Evolutionary conservation across 2,329 filamentous ascomycete species (phyloP).

Genomic region (Penicillium psychrosexuale): DNA sequence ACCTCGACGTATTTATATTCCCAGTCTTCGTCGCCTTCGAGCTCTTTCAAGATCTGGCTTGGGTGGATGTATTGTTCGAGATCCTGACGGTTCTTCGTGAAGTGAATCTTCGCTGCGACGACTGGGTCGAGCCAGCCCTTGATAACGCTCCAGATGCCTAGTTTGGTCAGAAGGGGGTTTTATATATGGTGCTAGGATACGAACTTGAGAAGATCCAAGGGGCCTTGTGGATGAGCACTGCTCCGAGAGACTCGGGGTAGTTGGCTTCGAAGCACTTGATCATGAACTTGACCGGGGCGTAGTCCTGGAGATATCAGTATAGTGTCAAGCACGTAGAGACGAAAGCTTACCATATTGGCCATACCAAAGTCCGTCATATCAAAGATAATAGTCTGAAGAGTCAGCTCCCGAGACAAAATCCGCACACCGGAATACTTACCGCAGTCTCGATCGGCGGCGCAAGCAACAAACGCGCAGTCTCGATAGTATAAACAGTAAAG

Average conservation of each 20-base stretch:
- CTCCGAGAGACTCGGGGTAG: slow-evolving; percentile 88
- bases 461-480: slow-evolving; percentile 84
- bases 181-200: slow-evolving; percentile 21
- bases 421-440: slow-evolving; percentile 53
- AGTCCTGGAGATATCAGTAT: slow-evolving; percentile 60
- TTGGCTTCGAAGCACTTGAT: slow-evolving; percentile 99
- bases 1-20: slow-evolving; percentile 80
- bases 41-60: slow-evolving; percentile 71
- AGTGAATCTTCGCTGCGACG: slow-evolving; percentile 89
- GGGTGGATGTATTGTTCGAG: slow-evolving; percentile 71
- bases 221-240: slow-evolving; percentile 89
- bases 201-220: slow-evolving; percentile 93
- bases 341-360: slow-evolving; percentile 77
- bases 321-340: not conserved
- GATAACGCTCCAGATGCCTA: slow-evolving; percentile 94
- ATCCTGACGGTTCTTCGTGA: slow-evolving; percentile 78
- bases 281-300: slow-evolving; percentile 96
- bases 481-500: slow-evolving; percentile 91
- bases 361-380: slow-evolving; percentile 93
- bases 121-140: slow-evolving; percentile 95
- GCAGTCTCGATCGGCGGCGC: slow-evolving; percentile 82
- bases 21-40: slow-evolving; percentile 85
- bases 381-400: slow-evolving; percentile 75
- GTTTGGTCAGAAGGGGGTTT: not conserved
- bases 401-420: slow-evolving; percentile 18